Percentiles rank a stretch among this genome's conserved stretches.
Conservation (phyloP, 768 basidiomycete species). For the Suillus discolor region DNA sequence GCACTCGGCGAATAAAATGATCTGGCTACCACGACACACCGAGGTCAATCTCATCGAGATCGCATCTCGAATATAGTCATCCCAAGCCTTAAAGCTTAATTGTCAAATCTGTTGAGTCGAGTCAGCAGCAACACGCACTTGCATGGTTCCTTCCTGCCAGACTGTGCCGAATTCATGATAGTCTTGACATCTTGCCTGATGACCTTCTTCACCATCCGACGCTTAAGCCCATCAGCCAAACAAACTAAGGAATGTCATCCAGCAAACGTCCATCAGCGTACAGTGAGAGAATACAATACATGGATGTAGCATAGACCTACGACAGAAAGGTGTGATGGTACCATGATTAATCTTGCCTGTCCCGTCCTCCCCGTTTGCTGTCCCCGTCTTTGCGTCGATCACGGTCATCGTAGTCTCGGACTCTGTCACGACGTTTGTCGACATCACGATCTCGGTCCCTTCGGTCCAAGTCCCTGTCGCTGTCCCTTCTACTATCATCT, state of each 20-base stretch:
- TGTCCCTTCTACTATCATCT: slow-evolving; percentile 27
- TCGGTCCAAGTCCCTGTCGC: slow-evolving; percentile 28
- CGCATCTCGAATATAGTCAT: slow-evolving; percentile 76
- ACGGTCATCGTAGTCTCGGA: slow-evolving; percentile 28
- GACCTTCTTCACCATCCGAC: too few relatives aligned
- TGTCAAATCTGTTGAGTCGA: not conserved
- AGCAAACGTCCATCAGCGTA: not conserved
- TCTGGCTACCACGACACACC: slow-evolving; percentile 44
- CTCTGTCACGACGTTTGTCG: slow-evolving; percentile 32
- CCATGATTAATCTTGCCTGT: not conserved
- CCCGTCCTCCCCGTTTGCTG: slow-evolving; percentile 17
- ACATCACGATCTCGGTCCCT: slow-evolving; percentile 30
- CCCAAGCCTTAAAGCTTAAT: slow-evolving; percentile 21
- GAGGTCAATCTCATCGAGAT: slow-evolving; percentile 80
- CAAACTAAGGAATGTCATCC: not conserved
- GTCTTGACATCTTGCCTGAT: too few relatives aligned
- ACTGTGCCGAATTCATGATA: too few relatives aligned
- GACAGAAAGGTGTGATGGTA: not conserved
- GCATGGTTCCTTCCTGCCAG: slow-evolving; percentile 56
- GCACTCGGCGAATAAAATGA: not conserved
- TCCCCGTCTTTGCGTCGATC: slow-evolving; percentile 10
- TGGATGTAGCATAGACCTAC: not conserved
- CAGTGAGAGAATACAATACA: not conserved
- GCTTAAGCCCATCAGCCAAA: not conserved
- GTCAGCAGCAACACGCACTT: slow-evolving; percentile 40